phyloP scores from a whole-genome alignment of 306 rosid species.

The Canavalia ensiformis region DNA sequence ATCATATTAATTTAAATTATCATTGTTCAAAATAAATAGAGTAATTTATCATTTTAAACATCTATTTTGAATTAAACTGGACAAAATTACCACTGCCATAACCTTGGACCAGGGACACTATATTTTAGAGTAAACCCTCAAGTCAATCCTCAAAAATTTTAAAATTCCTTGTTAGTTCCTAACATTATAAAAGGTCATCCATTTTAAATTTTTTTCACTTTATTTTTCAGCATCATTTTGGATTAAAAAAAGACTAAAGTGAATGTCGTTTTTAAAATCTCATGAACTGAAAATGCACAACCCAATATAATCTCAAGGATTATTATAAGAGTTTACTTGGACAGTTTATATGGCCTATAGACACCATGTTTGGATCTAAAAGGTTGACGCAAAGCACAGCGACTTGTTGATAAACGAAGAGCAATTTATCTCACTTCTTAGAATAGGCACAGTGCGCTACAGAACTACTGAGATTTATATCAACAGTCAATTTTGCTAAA shows the following conservation, averaged over 20 bases:
- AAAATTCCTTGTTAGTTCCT: too few relatives aligned
- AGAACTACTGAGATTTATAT: not conserved
- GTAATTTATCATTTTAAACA: conserved; percentile 6
- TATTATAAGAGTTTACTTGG: too few relatives aligned
- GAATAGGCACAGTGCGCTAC: not conserved
- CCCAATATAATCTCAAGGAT: too few relatives aligned
- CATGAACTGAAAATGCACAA: too few relatives aligned
- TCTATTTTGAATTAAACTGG: not conserved
- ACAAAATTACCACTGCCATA: not conserved
- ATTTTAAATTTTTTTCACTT: too few relatives aligned
- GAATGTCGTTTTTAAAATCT: too few relatives aligned
- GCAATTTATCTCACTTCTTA: conserved; percentile 14
- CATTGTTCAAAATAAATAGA: not conserved
- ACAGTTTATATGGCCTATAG: not conserved
- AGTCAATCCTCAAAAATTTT: too few relatives aligned
- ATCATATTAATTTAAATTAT: not conserved
- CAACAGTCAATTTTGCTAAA: not conserved
- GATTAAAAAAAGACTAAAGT: too few relatives aligned
- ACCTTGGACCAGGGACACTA: not conserved
- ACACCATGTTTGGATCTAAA: not conserved
- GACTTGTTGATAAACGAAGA: conserved; percentile 3
- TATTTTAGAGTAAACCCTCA: too few relatives aligned
- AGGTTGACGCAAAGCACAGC: not conserved
- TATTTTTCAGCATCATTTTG: too few relatives aligned
- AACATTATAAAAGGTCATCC: too few relatives aligned